These are phyloP conservation scores for Colletotrichum sp. DNA, from an alignment of 2,329 filamentous ascomycete genomes.

Conservation along the genomic window DNA sequence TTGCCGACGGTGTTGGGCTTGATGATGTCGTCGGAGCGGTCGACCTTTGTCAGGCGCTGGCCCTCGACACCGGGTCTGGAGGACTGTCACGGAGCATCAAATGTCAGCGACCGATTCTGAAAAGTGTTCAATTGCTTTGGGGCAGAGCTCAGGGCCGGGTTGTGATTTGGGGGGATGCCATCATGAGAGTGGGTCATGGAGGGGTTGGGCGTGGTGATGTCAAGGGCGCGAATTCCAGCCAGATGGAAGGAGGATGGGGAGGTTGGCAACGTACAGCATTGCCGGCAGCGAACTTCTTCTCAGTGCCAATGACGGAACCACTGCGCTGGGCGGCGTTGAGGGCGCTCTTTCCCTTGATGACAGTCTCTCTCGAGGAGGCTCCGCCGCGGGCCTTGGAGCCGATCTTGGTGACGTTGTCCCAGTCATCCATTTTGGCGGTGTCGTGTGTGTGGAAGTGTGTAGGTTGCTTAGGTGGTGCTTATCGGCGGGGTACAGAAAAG, in stretches of 20 bases:
- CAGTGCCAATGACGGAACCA: slow-evolving; percentile 78
- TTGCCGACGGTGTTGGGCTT: slow-evolving; percentile 92
- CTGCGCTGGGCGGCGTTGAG: slow-evolving; percentile 89
- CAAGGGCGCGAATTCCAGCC: not conserved
- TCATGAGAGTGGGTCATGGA: slow-evolving; percentile 10
- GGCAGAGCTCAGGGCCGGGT: not conserved
- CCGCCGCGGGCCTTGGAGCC: slow-evolving; percentile 82
- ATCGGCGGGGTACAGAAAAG: not conserved
- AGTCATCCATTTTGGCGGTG: slow-evolving; percentile 73
- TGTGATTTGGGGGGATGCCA: not conserved
- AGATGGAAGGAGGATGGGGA: not conserved
- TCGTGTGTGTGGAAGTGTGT: slow-evolving; percentile 12
- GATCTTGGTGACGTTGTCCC: slow-evolving; percentile 91
- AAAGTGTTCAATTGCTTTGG: not conserved
- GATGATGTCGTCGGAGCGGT: slow-evolving; percentile 95
- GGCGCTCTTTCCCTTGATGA: slow-evolving; percentile 81
- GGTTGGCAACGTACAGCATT: slow-evolving; percentile 71
- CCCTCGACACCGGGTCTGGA: slow-evolving; percentile 72
- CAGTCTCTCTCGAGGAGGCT: slow-evolving; percentile 76
- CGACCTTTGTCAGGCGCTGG: slow-evolving; percentile 96
- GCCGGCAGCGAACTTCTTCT: slow-evolving; percentile 86
- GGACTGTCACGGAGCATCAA: slow-evolving; percentile 37
- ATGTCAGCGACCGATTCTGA: slow-evolving; percentile 20
- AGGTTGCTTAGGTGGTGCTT: not conserved
- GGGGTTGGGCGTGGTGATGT: slow-evolving; percentile 6